Evolutionary conservation across 139 green algal genomes (phyloP).

Genomic region (Picochlorum sp.): DNA sequence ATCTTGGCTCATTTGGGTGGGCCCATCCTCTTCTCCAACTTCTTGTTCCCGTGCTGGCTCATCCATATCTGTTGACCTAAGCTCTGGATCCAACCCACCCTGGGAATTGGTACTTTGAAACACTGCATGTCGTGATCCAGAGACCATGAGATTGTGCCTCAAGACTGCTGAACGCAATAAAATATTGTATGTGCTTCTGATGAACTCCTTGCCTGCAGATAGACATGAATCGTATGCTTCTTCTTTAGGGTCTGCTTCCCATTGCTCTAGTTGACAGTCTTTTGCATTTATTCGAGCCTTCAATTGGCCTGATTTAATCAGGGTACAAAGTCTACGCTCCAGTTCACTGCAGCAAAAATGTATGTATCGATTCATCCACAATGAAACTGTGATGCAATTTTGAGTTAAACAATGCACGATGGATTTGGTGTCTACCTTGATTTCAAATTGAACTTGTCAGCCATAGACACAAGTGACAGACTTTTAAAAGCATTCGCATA

Average conservation of each 20-base stretch:
- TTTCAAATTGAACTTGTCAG: not conserved
- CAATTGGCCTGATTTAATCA: not conserved
- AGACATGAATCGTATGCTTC: not conserved
- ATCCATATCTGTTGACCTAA: too few species aligned
- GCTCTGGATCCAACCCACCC: too few species aligned
- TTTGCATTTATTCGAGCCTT: not conserved
- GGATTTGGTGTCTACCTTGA: not conserved
- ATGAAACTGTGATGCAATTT: not conserved
- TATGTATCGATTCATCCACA: too few species aligned
- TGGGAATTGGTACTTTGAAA: too few species aligned
- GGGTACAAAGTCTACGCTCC: not conserved
- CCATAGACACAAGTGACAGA: not conserved
- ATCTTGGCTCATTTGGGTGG: too few species aligned
- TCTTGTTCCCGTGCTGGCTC: too few species aligned
- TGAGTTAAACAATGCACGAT: not conserved
- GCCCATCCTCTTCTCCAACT: too few species aligned
- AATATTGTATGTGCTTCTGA: too few species aligned
- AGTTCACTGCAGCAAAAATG: not conserved
- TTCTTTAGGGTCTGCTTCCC: not conserved
- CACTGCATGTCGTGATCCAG: too few species aligned
- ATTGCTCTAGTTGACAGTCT: not conserved
- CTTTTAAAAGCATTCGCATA: not conserved
- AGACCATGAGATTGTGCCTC: too few species aligned
- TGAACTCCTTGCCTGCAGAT: too few species aligned
- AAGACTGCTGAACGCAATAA: too few species aligned